phyloP scores from a whole-genome alignment of 768 basidiomycete genomes.

The Amanita fuliginea region DNA sequence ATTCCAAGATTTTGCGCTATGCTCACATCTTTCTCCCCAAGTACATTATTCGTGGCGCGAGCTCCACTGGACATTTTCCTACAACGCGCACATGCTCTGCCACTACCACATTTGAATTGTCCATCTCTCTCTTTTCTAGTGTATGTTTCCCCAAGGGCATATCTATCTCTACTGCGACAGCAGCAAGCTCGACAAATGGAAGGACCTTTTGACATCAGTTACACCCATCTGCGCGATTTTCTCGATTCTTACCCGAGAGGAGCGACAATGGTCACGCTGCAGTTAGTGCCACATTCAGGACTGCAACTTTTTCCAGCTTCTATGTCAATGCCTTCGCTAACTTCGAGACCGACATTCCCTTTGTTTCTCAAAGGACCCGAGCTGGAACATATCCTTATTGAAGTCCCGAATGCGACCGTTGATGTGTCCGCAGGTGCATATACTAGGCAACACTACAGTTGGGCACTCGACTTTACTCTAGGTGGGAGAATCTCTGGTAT shows the following conservation, averaged over 20 bases:
- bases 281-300: slow-evolving; percentile 23
- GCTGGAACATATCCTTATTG: slow-evolving; percentile 43
- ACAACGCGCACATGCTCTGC: slow-evolving; percentile 51
- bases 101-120: slow-evolving; percentile 58
- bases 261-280: slow-evolving; percentile 44
- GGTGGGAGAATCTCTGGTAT: slow-evolving; percentile 42
- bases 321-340: slow-evolving; percentile 33
- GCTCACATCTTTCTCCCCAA: slow-evolving; percentile 11
- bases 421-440: slow-evolving; percentile 9
- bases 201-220: slow-evolving; percentile 34
- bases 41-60: slow-evolving; percentile 24
- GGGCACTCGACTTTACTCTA: slow-evolving; percentile 67
- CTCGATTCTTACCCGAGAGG: slow-evolving; percentile 35
- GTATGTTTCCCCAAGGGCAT: slow-evolving; percentile 57
- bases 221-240: slow-evolving; percentile 32
- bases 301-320: slow-evolving; percentile 30
- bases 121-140: slow-evolving; percentile 67
- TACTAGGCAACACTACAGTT: slow-evolving; percentile 27
- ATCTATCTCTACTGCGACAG: slow-evolving; percentile 46
- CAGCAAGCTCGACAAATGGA: slow-evolving; percentile 12
- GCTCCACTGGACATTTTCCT: slow-evolving; percentile 67
- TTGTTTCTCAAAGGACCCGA: slow-evolving; percentile 33
- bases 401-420: slow-evolving; percentile 19
- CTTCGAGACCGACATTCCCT: slow-evolving; percentile 41
- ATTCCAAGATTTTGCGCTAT: neutral